A percentile compares a stretch with the other conserved stretches of the same genome.
phyloP scores from a whole-genome alignment of 129 eudicot genomes.

The Solidago caesia region DNA sequence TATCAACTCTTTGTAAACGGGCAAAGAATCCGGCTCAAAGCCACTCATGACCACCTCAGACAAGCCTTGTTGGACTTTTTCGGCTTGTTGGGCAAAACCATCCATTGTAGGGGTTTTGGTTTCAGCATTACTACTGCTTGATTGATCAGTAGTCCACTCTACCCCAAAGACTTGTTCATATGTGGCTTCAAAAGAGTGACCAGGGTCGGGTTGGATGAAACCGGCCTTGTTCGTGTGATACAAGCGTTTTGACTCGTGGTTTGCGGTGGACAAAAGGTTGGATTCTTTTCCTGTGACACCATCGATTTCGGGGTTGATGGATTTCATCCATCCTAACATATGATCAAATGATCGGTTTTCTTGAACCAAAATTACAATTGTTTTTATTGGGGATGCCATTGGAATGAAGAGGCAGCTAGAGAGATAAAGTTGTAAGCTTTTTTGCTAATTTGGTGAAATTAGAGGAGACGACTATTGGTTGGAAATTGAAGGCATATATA shows the following conservation, averaged over 20 bases:
- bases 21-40: constrained; percentile 67
- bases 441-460: background rate
- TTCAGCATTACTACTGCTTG: constrained; percentile 6
- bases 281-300: constrained; percentile 58
- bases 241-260: constrained; percentile 39
- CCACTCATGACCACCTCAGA: constrained; percentile 77
- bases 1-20: constrained; percentile 68
- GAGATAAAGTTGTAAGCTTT: background rate
- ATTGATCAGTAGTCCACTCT: constrained; percentile 37
- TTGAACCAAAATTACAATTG: constrained; percentile 59
- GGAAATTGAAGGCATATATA: background rate
- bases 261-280: constrained; percentile 45
- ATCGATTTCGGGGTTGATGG: constrained; percentile 51
- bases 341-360: constrained; percentile 72
- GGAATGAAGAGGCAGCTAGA: background rate
- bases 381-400: constrained; percentile 57
- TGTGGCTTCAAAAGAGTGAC: constrained; percentile 77
- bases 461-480: constrained; percentile 9
- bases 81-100: constrained; percentile 87
- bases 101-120: constrained; percentile 69
- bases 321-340: constrained; percentile 65
- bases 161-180: constrained; percentile 69
- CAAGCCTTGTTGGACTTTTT: constrained; percentile 56
- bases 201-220: constrained; percentile 82
- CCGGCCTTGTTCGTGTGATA: constrained; percentile 51